These are phyloP conservation scores for Oryza punctata DNA, from an alignment of 176 grass and related monocot genomes.

Conservation along the genomic window DNA sequence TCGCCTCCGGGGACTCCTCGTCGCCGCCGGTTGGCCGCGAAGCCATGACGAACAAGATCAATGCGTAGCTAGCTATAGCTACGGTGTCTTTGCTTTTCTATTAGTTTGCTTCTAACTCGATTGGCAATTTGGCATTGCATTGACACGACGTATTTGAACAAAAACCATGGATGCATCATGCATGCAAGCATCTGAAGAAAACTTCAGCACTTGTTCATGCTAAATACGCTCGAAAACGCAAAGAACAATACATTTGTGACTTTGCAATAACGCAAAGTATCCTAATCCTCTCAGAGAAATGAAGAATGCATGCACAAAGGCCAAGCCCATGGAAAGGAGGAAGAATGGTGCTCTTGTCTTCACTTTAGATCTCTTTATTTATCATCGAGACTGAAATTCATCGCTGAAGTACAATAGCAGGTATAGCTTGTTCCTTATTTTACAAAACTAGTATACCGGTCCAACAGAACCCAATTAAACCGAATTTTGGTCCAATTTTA, in stretches of 20 bases:
- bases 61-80: background rate
- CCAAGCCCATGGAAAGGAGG: background rate
- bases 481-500: too few species aligned
- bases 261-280: background rate
- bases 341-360: too few species aligned
- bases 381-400: too few species aligned
- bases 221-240: slow-evolving; percentile 6
- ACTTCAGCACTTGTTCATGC: background rate
- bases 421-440: too few species aligned
- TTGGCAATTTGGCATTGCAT: background rate
- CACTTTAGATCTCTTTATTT: too few species aligned
- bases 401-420: too few species aligned
- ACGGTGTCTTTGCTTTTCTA: background rate
- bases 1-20: slow-evolving; percentile 12
- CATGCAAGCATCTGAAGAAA: background rate
- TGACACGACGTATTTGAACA: background rate
- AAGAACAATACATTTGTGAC: slow-evolving; percentile 6
- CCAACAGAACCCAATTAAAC: too few species aligned
- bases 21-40: slow-evolving; percentile 21
- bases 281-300: background rate
- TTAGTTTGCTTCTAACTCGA: background rate
- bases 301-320: background rate
- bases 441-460: too few species aligned
- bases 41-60: background rate
- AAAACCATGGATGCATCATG: background rate